Base-by-base conservation (phyloP, 768 basidiomycete genomes). In the Clathrus columnatus region DNA sequence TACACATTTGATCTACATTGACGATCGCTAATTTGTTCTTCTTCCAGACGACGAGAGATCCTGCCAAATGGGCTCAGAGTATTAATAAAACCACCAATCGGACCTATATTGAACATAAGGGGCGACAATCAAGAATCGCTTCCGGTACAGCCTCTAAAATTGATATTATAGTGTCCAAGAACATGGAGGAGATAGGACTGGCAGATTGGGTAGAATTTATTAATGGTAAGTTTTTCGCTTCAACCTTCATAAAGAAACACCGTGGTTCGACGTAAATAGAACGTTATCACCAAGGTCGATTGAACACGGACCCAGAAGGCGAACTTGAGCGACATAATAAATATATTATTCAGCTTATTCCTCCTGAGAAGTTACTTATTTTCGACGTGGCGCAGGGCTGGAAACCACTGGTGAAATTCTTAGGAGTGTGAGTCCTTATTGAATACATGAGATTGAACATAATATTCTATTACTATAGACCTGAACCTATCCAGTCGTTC, bases 341-440 rank as follows among this genome's bases (percentile, higher is more conserved):
- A 21, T 45, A 45, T 30, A 29, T 54, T 17, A 54, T 27, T 27
- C n/a, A 14, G 18, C n/a, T 54, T 26, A 54, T 54, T 46, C 52
- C 52, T 14, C 18, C 52, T 17, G 52, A 54, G 20, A 20, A 54
- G 44, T 45, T 54, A 17, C 44, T 54, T 14, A 27, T 54, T 45
- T 54, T 45, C 24, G 41, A 54, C 28, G 52, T 54, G 5, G 44
- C 42, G 20, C 41, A 54, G 17, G 52, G 52, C 8, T 54, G 52
- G 52, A 45, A 54, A 17, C 43, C 26, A 26, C 42, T 54, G 11
- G 52, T 54, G 8, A 24, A 54, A 46, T 54, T 46, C 20, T 23
- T 54, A 7, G 52, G 52, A 7, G 52, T 54, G 52, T 54, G 43
- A 44, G 43, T 54, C 17, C 26, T 26, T n/a, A 16, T 45, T 26